phyloP scores from a whole-genome alignment of 2,329 filamentous ascomycete genomes.

The Graphilbum sp. region DNA sequence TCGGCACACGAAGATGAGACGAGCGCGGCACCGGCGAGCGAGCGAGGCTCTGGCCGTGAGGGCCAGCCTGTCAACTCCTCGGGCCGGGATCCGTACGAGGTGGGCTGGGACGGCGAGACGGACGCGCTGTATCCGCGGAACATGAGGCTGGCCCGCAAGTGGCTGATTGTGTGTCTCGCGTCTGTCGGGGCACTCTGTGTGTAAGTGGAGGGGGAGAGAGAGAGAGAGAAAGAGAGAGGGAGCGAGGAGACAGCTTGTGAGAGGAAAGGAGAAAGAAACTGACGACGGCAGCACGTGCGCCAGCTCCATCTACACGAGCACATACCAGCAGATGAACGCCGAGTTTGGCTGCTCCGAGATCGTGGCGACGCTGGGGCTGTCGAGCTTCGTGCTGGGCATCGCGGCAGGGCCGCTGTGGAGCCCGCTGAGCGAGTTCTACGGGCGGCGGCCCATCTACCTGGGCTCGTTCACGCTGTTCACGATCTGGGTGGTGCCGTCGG shows the following conservation, averaged over 20 bases:
- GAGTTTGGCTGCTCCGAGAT: constrained; percentile 58
- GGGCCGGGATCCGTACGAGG: constrained; percentile 54
- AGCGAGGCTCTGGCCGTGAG: too few relatives aligned
- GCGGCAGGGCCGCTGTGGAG: constrained; percentile 47
- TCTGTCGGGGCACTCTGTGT: constrained; percentile 63
- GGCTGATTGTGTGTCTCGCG: constrained; percentile 64
- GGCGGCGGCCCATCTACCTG: constrained; percentile 67
- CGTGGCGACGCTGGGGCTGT: constrained; percentile 65
- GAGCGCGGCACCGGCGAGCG: too few relatives aligned
- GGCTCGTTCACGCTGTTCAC: constrained; percentile 57
- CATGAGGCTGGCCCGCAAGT: constrained; percentile 50
- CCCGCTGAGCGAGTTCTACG: constrained; percentile 63
- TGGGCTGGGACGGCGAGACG: constrained; percentile 56
- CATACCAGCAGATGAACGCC: constrained; percentile 57
- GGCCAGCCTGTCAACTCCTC: too few relatives aligned
- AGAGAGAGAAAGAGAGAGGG: too few relatives aligned
- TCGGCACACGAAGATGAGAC: too few relatives aligned
- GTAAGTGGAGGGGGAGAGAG: constrained; percentile 51
- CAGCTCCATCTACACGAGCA: constrained; percentile 78
- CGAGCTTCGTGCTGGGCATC: constrained; percentile 65
- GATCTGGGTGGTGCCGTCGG: constrained; percentile 68
- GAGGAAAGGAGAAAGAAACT: too few relatives aligned
- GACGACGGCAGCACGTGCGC: constrained; percentile 26
- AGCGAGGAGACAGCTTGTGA: too few relatives aligned
- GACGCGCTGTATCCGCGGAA: constrained; percentile 64